Percentiles rank a stretch among this genome's conserved stretches.
Conservation (phyloP, 176 grass and related monocot genomes). For the Eragrostis curvula region DNA sequence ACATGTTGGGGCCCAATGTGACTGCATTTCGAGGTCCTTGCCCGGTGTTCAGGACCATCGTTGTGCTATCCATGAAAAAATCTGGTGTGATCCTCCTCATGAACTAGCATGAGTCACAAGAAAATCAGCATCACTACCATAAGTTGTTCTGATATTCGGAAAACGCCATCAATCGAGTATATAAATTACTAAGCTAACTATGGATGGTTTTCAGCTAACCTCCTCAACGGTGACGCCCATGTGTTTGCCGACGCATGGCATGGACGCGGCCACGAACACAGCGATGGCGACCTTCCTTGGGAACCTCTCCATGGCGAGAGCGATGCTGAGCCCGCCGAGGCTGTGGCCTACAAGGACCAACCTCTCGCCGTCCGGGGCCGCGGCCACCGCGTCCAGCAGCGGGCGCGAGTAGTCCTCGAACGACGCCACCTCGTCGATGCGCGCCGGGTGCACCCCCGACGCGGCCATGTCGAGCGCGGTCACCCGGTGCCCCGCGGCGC, state of each 20-base stretch:
- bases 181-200: background rate
- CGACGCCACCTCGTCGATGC: constrained; percentile 50
- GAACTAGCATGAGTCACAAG: constrained; percentile 3
- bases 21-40: constrained; percentile 16
- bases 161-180: too few species aligned
- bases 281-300: constrained; percentile 45
- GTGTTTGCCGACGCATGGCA: constrained; percentile 41
- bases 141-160: background rate
- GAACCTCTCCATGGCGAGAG: constrained; percentile 59
- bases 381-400: constrained; percentile 47
- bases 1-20: constrained; percentile 28
- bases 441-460: constrained; percentile 47
- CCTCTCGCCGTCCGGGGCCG: constrained; percentile 23
- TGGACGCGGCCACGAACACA: constrained; percentile 48
- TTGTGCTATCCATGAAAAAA: constrained; percentile 54
- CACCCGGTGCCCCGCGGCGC: constrained; percentile 39
- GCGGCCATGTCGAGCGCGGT: constrained; percentile 61
- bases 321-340: constrained; percentile 44
- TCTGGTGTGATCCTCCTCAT: constrained; percentile 16
- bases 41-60: constrained; percentile 5
- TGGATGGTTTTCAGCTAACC: constrained; percentile 3
- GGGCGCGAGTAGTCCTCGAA: constrained; percentile 65
- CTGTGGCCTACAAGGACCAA: constrained; percentile 64
- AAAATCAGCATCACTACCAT: background rate
- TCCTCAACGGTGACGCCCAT: constrained; percentile 22